phyloP scores from a whole-genome alignment of 495 filamentous ascomycete species.

The Daldinia bambusicola region DNA sequence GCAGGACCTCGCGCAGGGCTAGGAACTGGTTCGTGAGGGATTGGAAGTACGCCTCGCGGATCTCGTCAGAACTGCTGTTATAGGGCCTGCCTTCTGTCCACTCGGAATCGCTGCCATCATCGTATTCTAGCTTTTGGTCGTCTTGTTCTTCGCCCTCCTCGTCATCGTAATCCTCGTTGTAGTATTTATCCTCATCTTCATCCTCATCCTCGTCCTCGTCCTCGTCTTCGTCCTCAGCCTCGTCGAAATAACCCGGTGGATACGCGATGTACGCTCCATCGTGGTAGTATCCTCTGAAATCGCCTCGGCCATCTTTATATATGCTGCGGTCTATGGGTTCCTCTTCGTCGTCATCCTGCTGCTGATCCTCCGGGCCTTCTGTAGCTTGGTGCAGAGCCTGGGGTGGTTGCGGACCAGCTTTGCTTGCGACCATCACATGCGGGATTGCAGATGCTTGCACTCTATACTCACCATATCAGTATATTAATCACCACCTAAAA shows the following conservation, averaged over 20 bases:
- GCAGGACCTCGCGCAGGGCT: slow-evolving; percentile 67
- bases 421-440: slow-evolving; percentile 67
- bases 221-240: slow-evolving; percentile 39
- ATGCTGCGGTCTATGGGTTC: slow-evolving; percentile 53
- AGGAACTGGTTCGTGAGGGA: slow-evolving; percentile 69
- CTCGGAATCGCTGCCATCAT: slow-evolving; percentile 34
- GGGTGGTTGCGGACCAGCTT: slow-evolving; percentile 58
- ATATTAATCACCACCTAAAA: slow-evolving; percentile 45
- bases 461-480: slow-evolving; percentile 65
- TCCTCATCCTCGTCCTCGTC: slow-evolving; percentile 29
- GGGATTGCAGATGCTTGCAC: slow-evolving; percentile 78
- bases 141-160: slow-evolving; percentile 19
- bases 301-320: slow-evolving; percentile 56
- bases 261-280: slow-evolving; percentile 77
- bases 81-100: slow-evolving; percentile 52
- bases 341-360: slow-evolving; percentile 41
- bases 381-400: slow-evolving; percentile 38
- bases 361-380: slow-evolving; percentile 30
- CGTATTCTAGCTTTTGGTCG: slow-evolving; percentile 12
- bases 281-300: slow-evolving; percentile 69
- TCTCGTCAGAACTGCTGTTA: slow-evolving; percentile 49
- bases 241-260: slow-evolving; percentile 48
- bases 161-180: slow-evolving; percentile 5
- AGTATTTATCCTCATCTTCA: slow-evolving; percentile 16
- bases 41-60: slow-evolving; percentile 68